Base-by-base conservation (phyloP, 176 grass and related monocot genomes). In the Lolium multiflorum region DNA sequence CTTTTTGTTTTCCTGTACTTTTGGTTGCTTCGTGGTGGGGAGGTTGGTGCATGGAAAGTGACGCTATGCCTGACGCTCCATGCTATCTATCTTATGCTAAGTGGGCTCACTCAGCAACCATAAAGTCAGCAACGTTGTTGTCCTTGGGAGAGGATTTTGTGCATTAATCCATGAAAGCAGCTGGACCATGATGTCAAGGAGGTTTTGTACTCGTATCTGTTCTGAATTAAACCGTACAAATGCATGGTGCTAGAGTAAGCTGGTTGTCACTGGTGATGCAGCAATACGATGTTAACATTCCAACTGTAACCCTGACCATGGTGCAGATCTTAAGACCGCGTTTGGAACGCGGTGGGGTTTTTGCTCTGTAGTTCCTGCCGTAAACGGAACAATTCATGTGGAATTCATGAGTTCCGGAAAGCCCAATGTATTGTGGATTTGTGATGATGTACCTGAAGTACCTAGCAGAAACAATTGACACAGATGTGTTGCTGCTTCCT, bases 41-140 rank as follows among this genome's bases (percentile, higher is more conserved):
- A 76, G 76, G 85, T 91, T 82, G 89, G 76, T 91, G 81, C 89
- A 84, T 88, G 85, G 89, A 88, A 84, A 91, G 76, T 21, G 81
- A 84, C 76, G 15, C 50, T 20, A 49, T 85, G 76, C 73, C 46
- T 64, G 31, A 78, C 82, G 52, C 71, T 80, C 67, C 60, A 76
- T 43, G 16, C 26, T 46, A 48, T 46, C 4, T 39, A 79, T 87
- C 24, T 58, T 80, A 67, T 75, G 81, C 89, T 81, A 70, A 87
- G 28, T 80, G 48, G 62, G 85, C 69, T 87, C 50, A 21, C 77
- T 74, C 68, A 74, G 73, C 89, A 70, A 81, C 76, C 49, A 80
- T 58, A 60, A 84, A 80, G 76, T 74, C 68, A 75, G 74, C 75
- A 69, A 75, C 75, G 83, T 50, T 69, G 85, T 76, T 69, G 85